Conservation (phyloP, 176 grass and related monocot species). For the Bothriochloa decipiens region DNA sequence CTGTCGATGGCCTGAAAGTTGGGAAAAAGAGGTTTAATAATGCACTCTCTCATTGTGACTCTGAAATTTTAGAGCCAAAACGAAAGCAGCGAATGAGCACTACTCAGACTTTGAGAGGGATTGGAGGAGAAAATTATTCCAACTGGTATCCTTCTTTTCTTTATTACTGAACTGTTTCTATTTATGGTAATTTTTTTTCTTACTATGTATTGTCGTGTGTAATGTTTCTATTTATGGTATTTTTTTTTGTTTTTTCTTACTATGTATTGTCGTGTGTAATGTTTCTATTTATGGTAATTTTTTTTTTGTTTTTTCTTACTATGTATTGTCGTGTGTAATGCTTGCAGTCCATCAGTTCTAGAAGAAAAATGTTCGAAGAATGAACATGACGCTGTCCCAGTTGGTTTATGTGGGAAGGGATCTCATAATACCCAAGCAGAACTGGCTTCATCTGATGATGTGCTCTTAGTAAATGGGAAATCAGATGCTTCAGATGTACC, state of each 20-base stretch:
- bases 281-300: no score
- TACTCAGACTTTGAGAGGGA: constrained; percentile 19
- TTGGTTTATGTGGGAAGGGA: no score
- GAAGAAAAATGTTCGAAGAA: constrained; percentile 46
- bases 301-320: neutral
- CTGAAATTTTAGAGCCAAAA: constrained; percentile 52
- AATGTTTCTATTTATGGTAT: no score
- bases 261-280: no score
- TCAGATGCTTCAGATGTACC: no score
- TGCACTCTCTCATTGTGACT: constrained; percentile 38
- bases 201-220: no score
- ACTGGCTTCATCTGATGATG: no score
- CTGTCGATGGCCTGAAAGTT: constrained; percentile 15
- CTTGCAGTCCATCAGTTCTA: constrained; percentile 32
- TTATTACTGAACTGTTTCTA: neutral
- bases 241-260: no score
- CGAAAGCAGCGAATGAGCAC: constrained; percentile 50
- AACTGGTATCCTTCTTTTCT: constrained; percentile 44
- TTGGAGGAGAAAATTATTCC: constrained; percentile 33
- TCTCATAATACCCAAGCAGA: no score
- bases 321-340: constrained; percentile 8
- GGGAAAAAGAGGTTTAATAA: constrained; percentile 55
- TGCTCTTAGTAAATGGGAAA: no score
- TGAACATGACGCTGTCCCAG: no score
- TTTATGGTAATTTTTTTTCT: no score